Conservation (phyloP, 805 yeast genomes). For the Candida qinlingensis region DNA sequence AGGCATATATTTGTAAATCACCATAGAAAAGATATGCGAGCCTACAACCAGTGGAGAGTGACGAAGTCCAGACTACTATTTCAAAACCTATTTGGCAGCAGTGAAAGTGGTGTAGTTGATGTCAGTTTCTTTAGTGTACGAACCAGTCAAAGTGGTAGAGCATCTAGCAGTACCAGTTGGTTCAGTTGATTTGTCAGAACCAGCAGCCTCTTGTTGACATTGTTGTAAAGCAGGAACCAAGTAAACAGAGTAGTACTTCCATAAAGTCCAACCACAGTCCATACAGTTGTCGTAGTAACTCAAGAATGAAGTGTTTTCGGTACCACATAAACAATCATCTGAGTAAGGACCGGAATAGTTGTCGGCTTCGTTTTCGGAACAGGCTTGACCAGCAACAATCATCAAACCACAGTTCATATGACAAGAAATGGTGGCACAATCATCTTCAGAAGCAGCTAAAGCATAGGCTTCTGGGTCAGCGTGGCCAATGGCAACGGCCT, state of each 20-base stretch:
- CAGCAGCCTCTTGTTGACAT: conserved; percentile 12
- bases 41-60: too few species aligned
- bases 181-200: conserved; percentile 20
- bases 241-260: conserved; percentile 27
- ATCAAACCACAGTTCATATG: conserved; percentile 29
- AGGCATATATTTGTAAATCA: too few species aligned
- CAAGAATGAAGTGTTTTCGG: conserved; percentile 19
- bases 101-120: not conserved
- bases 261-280: conserved; percentile 32
- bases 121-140: not conserved
- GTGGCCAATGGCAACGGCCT: conserved; percentile 12
- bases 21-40: too few species aligned
- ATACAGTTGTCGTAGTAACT: conserved; percentile 25
- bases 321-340: conserved; percentile 28
- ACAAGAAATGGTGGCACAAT: conserved; percentile 25
- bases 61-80: too few species aligned
- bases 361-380: conserved; percentile 14
- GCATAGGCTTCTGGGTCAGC: conserved; percentile 22
- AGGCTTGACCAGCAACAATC: conserved; percentile 25
- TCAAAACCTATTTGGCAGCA: not conserved
- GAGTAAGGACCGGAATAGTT: conserved; percentile 18
- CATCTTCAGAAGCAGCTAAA: conserved; percentile 18
- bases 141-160: conserved; percentile 6
- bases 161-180: conserved; percentile 10
- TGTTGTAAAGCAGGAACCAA: conserved; percentile 22